A percentile compares a stretch with the other conserved stretches of the same genome.
Evolutionary conservation across 805 yeast species (phyloP).

Genomic region (Suhomyces kilbournensis): DNA sequence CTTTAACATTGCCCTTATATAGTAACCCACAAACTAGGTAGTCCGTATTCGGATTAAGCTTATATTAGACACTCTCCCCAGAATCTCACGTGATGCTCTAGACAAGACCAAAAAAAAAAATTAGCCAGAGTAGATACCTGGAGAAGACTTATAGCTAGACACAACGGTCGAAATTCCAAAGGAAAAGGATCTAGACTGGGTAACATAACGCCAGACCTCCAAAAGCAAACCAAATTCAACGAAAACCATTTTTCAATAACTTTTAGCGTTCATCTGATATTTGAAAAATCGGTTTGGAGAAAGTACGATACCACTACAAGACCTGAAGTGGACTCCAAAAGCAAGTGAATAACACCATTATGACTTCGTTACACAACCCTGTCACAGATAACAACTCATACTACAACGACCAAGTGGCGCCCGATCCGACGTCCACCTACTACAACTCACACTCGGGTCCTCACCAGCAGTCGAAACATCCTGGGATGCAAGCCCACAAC

Average conservation of each 20-base stretch:
- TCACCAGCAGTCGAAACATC: constrained; percentile 1
- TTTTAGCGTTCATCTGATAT: not conserved
- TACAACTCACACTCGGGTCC: constrained; percentile 12
- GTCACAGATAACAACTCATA: constrained; percentile 22
- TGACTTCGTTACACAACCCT: constrained; percentile 30
- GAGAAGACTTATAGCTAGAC: not conserved
- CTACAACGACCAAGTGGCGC: constrained; percentile 12
- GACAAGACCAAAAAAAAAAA: not conserved
- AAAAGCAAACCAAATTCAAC: not conserved
- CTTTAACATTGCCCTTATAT: no score
- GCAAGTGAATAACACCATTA: constrained; percentile 3
- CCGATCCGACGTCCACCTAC: constrained; percentile 9
- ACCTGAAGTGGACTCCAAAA: no score
- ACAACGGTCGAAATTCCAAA: not conserved
- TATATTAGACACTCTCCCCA: not conserved
- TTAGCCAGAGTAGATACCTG: not conserved
- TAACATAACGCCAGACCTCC: not conserved
- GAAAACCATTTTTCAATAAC: not conserved
- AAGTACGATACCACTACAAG: not conserved
- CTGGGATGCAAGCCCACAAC: not conserved
- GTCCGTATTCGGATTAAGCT: not conserved
- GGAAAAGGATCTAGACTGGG: not conserved
- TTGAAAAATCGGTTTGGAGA: not conserved
- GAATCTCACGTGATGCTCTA: not conserved
- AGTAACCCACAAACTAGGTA: not conserved